phyloP scores from a whole-genome alignment of 352 stramenopile genomes.

The Phytophthora macrochlamydospora region DNA sequence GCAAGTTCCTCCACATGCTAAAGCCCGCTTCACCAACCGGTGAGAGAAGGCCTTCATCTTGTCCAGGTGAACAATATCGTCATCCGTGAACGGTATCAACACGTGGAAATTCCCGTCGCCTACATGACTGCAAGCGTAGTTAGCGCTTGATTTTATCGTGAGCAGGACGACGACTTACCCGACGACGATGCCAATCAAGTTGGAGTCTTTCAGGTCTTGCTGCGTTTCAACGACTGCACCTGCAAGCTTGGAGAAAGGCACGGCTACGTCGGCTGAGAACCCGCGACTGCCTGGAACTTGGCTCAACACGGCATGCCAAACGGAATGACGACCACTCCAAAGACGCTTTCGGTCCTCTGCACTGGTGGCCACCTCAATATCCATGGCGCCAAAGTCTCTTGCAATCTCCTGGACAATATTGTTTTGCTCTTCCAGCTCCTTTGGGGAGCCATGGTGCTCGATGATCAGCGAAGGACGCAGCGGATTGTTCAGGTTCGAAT shows the following conservation, averaged over 20 bases:
- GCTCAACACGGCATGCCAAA: conserved; percentile 75
- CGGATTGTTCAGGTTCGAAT: conserved; percentile 69
- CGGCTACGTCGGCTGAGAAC: conserved; percentile 95
- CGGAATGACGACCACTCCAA: conserved; percentile 76
- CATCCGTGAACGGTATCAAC: conserved; percentile 90
- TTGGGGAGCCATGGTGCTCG: conserved; percentile 86
- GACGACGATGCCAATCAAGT: conserved; percentile 91
- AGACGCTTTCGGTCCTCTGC: conserved; percentile 74
- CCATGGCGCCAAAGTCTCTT: conserved; percentile 70
- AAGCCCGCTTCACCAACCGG: conserved; percentile 70
- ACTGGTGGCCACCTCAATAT: conserved; percentile 72
- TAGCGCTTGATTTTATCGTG: not conserved
- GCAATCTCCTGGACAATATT: conserved; percentile 80
- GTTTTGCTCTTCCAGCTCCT: conserved; percentile 86
- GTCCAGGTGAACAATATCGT: conserved; percentile 84
- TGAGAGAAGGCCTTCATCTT: conserved; percentile 90
- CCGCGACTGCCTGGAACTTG: conserved; percentile 74
- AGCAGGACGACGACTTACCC: conserved; percentile 37
- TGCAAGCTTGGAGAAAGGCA: conserved; percentile 93
- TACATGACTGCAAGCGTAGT: conserved; percentile 51
- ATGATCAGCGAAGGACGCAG: conserved; percentile 93
- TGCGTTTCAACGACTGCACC: conserved; percentile 92
- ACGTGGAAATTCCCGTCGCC: conserved; percentile 98
- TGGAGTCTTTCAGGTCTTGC: conserved; percentile 81
- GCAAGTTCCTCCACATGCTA: conserved; percentile 93